Conservation (phyloP, 306 rosid species). For the Medicago ruthenica region DNA sequence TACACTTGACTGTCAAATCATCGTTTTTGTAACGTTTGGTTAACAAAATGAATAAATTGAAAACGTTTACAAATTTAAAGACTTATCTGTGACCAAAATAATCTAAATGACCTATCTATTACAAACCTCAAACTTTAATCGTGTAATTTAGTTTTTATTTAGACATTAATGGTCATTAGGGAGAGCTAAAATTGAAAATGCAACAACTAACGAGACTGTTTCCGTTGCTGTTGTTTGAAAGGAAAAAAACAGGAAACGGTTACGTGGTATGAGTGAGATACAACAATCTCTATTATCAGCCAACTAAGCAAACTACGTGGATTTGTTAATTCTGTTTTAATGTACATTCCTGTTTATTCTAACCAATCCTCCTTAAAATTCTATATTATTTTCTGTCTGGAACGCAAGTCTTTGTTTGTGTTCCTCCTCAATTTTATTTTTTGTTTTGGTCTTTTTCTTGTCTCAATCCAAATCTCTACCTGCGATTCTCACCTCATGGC, state of each 20-base stretch:
- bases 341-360: background rate
- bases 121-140: no score
- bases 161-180: background rate
- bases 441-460: background rate
- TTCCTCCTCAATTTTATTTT: background rate
- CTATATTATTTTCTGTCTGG: background rate
- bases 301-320: background rate
- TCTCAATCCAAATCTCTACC: constrained; percentile 2
- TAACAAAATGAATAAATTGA: no score
- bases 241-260: background rate
- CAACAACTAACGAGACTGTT: background rate
- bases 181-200: background rate
- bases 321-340: background rate
- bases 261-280: background rate
- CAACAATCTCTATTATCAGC: background rate
- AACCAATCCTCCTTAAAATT: background rate
- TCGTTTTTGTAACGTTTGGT: no score
- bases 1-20: no score
- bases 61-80: no score
- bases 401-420: background rate
- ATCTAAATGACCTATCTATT: no score
- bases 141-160: background rate
- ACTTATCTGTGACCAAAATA: no score
- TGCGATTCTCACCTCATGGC: constrained; percentile 11
- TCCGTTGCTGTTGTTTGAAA: background rate